phyloP scores from a whole-genome alignment of 345 rosid species.

The Citrus cavaleriei region DNA sequence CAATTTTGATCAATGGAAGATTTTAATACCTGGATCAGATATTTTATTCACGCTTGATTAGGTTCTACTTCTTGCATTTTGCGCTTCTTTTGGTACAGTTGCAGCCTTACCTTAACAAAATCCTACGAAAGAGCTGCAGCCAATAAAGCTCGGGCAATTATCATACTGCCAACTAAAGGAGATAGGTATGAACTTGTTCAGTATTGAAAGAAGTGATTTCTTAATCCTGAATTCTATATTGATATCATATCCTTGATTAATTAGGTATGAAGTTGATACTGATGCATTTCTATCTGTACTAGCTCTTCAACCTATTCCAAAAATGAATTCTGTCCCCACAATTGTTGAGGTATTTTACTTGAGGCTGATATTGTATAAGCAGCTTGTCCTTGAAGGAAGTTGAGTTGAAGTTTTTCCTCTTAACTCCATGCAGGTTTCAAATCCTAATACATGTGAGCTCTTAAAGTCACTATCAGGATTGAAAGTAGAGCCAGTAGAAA shows the following conservation, averaged over 20 bases:
- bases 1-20: constrained; percentile 7
- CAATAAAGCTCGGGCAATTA: constrained; percentile 77
- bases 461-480: constrained; percentile 79
- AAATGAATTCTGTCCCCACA: constrained; percentile 75
- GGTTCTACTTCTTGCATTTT: constrained; percentile 4
- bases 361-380: not conserved
- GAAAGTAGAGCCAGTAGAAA: constrained; percentile 92
- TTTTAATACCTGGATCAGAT: not conserved
- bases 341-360: constrained; percentile 77
- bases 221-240: constrained; percentile 14
- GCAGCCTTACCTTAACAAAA: constrained; percentile 85
- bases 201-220: constrained; percentile 1
- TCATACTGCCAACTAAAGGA: constrained; percentile 78
- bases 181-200: constrained; percentile 57
- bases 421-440: constrained; percentile 67
- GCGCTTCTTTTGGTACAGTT: constrained; percentile 55
- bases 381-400: constrained; percentile 6
- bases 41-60: constrained; percentile 1
- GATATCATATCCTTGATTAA: constrained; percentile 26
- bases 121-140: constrained; percentile 95
- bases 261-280: constrained; percentile 89
- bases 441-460: constrained; percentile 73
- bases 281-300: constrained; percentile 90
- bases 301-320: constrained; percentile 82
- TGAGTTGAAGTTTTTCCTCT: not conserved